These are phyloP conservation scores for Pythium angustatum DNA, from an alignment of 352 stramenopile species.

Conservation along the genomic window DNA sequence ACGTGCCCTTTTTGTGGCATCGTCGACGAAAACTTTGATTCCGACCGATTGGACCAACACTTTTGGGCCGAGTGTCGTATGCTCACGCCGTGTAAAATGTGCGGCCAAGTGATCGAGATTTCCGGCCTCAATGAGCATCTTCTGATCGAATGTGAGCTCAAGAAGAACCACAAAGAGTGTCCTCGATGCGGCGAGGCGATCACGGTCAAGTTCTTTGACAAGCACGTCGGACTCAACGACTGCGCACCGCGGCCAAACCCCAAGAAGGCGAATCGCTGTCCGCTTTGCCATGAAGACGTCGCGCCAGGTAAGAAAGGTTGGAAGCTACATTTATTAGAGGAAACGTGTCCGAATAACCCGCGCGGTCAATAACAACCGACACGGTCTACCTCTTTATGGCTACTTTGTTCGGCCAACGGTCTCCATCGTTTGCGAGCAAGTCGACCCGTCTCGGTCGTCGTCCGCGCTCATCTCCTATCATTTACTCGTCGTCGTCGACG, in stretches of 20 bases:
- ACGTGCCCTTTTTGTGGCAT: constrained; percentile 92
- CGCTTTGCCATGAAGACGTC: constrained; percentile 82
- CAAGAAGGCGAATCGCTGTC: constrained; percentile 71
- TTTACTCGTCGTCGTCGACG: background rate
- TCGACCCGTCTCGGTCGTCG: too few species aligned
- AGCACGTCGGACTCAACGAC: constrained; percentile 77
- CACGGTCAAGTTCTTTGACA: constrained; percentile 80
- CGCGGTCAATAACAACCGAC: constrained; percentile 35
- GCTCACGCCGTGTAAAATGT: constrained; percentile 92
- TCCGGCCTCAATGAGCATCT: constrained; percentile 89
- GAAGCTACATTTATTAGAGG: constrained; percentile 66
- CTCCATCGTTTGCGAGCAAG: too few species aligned
- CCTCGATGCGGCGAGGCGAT: constrained; percentile 83
- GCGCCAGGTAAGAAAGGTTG: constrained; percentile 64
- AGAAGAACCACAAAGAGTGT: constrained; percentile 81
- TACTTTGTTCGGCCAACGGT: too few species aligned
- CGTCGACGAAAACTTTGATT: constrained; percentile 86
- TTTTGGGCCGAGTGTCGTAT: constrained; percentile 92
- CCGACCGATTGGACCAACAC: constrained; percentile 89
- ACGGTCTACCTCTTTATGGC: too few species aligned
- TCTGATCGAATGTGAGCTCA: constrained; percentile 86
- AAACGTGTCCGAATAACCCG: constrained; percentile 79
- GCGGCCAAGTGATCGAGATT: constrained; percentile 93
- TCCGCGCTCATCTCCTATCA: too few species aligned
- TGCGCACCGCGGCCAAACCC: constrained; percentile 58